These are phyloP conservation scores for Canavalia ensiformis DNA, from an alignment of 306 rosid genomes.

Conservation along the genomic window DNA sequence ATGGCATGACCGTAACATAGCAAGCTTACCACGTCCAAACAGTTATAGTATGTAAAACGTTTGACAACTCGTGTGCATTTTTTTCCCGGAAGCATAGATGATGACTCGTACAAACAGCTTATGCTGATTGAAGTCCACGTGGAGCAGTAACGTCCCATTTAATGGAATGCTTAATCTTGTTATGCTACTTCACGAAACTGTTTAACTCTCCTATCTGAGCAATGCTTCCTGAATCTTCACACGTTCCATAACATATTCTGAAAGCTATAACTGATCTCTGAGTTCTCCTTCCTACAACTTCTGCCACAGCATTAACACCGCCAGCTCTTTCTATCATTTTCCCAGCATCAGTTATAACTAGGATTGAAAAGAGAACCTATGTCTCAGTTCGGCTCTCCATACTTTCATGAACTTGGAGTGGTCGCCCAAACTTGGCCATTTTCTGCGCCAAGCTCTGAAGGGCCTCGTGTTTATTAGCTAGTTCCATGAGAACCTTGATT, in stretches of 20 bases:
- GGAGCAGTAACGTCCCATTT: neutral
- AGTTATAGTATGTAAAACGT: slow-evolving; percentile 13
- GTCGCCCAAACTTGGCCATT: slow-evolving; percentile 67
- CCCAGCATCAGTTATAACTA: slow-evolving; percentile 38
- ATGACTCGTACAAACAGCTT: slow-evolving; percentile 2
- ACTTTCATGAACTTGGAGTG: slow-evolving; percentile 50
- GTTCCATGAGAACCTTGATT: slow-evolving; percentile 89
- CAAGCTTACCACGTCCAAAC: slow-evolving; percentile 29
- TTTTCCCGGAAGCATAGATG: neutral
- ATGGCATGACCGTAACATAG: neutral
- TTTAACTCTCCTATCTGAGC: neutral
- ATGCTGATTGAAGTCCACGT: neutral
- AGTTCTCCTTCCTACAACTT: slow-evolving; percentile 4
- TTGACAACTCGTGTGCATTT: neutral
- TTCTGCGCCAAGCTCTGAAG: slow-evolving; percentile 70
- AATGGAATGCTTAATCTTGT: neutral
- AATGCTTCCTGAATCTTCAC: neutral
- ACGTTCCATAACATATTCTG: neutral
- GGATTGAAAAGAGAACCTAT: slow-evolving; percentile 6
- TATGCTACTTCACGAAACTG: slow-evolving; percentile 13
- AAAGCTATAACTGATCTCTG: neutral
- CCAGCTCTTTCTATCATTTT: slow-evolving; percentile 17
- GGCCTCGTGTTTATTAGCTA: slow-evolving; percentile 74
- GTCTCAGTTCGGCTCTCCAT: slow-evolving; percentile 16
- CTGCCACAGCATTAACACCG: neutral